A percentile compares a stretch with the other conserved stretches of the same genome.
These are phyloP conservation scores for Globisporangium canariense DNA, from an alignment of 352 stramenopile species.

Conservation along the genomic window DNA sequence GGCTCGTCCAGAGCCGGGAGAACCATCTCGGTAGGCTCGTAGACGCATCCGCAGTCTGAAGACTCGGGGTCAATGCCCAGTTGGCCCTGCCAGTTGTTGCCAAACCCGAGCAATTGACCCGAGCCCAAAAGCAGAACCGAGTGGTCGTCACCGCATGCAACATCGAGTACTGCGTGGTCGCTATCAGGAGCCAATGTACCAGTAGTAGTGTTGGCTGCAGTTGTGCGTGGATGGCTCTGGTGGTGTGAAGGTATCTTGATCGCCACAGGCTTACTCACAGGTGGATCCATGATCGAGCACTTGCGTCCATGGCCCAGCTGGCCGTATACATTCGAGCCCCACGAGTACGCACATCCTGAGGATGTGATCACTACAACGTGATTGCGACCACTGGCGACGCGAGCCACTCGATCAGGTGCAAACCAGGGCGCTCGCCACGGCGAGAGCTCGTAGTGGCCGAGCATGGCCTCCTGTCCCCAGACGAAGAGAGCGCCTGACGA, in stretches of 20 bases:
- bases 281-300: constrained; percentile 15
- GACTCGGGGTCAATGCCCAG: constrained; percentile 45
- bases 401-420: constrained; percentile 23
- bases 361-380: constrained; percentile 35
- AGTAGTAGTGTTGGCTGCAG: neutral
- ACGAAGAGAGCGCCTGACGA: constrained; percentile 32
- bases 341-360: constrained; percentile 38
- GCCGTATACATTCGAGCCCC: constrained; percentile 64
- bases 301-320: constrained; percentile 48
- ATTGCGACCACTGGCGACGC: constrained; percentile 39
- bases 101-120: constrained; percentile 53
- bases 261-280: constrained; percentile 18
- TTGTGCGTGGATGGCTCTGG: neutral
- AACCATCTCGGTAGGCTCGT: neutral
- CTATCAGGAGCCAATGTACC: neutral
- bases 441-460: constrained; percentile 12
- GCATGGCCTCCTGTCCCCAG: constrained; percentile 23
- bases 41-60: constrained; percentile 4
- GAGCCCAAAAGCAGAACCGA: constrained; percentile 48
- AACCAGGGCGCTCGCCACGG: constrained; percentile 18
- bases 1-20: constrained; percentile 1
- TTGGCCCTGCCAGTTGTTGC: constrained; percentile 71
- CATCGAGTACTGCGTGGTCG: constrained; percentile 25
- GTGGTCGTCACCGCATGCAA: constrained; percentile 64
- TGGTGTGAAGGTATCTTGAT: constrained; percentile 9